Evolutionary conservation across 768 basidiomycete species (phyloP).

Genomic region (Leccinum aurantiacum): DNA sequence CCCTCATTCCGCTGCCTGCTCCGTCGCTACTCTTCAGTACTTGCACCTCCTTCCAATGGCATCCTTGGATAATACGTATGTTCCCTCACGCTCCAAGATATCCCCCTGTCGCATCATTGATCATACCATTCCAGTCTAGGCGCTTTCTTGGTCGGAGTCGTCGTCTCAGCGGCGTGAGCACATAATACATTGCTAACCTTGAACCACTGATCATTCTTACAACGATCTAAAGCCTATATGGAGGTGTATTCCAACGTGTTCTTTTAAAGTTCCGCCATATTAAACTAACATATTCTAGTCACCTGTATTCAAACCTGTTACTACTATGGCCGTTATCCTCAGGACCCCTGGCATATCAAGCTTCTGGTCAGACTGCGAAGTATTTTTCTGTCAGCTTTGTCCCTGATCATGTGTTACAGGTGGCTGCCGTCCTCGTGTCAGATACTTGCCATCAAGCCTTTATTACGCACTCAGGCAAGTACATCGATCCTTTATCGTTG

Average conservation of each 20-base stretch:
- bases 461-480: conserved; percentile 53
- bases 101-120: background rate
- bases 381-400: background rate
- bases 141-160: conserved; percentile 53
- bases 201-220: background rate
- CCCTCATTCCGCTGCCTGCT: background rate
- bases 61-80: conserved; percentile 40
- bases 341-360: conserved; percentile 53
- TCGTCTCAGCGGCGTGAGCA: conserved; percentile 53
- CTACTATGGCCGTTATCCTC: conserved; percentile 50
- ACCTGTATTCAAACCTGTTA: conserved; percentile 59
- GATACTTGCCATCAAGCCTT: conserved; percentile 58
- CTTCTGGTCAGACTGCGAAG: conserved; percentile 39
- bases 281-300: conserved; percentile 36
- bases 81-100: background rate
- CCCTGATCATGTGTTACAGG: conserved; percentile 34
- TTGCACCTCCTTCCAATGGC: conserved; percentile 12
- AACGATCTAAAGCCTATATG: conserved; percentile 42
- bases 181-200: conserved; percentile 5
- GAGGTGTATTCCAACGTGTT: conserved; percentile 37
- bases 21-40: background rate
- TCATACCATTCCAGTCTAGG: conserved; percentile 42
- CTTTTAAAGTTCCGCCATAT: background rate
- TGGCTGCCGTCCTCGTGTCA: conserved; percentile 51
- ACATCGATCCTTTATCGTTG: background rate